A percentile compares a stretch with the other conserved stretches of the same genome.
Evolutionary conservation across 2,329 filamentous ascomycete species (phyloP).

Genomic region (Dothideomycetes sp.): DNA sequence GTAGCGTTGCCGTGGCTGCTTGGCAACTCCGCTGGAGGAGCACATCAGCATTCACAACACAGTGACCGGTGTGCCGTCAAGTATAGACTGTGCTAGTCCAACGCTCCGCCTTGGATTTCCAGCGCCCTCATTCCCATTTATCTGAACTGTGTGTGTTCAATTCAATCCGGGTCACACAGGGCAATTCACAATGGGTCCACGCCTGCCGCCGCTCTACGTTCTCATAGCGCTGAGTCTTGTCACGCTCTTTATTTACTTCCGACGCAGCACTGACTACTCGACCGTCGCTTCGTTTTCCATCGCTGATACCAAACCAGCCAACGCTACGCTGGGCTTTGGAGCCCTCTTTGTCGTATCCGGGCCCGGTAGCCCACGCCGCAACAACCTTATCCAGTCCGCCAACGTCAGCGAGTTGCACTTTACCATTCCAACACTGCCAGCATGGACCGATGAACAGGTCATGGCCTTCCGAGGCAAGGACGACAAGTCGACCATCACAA

Average conservation of each 20-base stretch:
- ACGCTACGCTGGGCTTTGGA: constrained; percentile 25
- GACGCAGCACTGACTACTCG: neutral
- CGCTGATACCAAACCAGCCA: constrained; percentile 1
- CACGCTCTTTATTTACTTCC: constrained; percentile 10
- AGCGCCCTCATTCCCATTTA: no score
- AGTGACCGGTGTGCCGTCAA: no score
- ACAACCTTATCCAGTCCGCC: constrained; percentile 29
- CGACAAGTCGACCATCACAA: constrained; percentile 26
- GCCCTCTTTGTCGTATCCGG: constrained; percentile 32
- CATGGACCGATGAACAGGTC: constrained; percentile 30
- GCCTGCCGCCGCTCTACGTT: constrained; percentile 12
- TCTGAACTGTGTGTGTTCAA: no score
- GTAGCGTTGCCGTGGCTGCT: no score
- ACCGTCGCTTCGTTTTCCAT: constrained; percentile 6
- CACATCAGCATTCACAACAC: no score
- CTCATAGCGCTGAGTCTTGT: constrained; percentile 6
- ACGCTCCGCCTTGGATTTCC: no score
- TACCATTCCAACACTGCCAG: constrained; percentile 29
- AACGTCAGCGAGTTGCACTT: constrained; percentile 32
- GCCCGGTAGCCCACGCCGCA: constrained; percentile 26
- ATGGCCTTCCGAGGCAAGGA: constrained; percentile 20
- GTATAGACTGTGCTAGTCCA: no score
- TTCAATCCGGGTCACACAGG: no score
- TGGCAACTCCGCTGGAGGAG: no score
- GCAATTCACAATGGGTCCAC: neutral